Evolutionary conservation across 2,329 filamentous ascomycete genomes (phyloP).

Genomic region (Fusarium beomiforme): DNA sequence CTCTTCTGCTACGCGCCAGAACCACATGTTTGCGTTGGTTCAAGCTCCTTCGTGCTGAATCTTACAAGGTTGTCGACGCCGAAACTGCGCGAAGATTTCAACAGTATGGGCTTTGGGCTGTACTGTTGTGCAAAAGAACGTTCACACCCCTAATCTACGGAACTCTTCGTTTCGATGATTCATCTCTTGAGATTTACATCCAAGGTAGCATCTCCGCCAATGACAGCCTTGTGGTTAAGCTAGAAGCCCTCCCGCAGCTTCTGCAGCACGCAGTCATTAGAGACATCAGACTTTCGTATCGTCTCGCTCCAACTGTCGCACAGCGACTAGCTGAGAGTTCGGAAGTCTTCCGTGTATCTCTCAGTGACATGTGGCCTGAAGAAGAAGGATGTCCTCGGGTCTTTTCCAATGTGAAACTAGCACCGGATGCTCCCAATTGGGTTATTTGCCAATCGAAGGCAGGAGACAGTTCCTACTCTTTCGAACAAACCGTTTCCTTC

Average conservation of each 20-base stretch:
- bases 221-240: conserved; percentile 39
- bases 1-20: conserved; percentile 25
- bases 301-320: conserved; percentile 11
- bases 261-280: conserved; percentile 34
- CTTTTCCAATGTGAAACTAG: conserved; percentile 3
- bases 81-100: conserved; percentile 48
- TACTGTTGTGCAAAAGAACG: conserved; percentile 62
- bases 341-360: conserved; percentile 24
- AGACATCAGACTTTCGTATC: conserved; percentile 38
- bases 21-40: conserved; percentile 61
- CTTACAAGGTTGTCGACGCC: conserved; percentile 51
- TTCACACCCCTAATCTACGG: conserved; percentile 35
- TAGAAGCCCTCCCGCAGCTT: conserved; percentile 23
- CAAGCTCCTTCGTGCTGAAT: conserved; percentile 55
- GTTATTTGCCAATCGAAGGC: conserved; percentile 27
- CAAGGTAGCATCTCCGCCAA: conserved; percentile 39
- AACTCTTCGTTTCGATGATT: conserved; percentile 2
- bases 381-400: conserved; percentile 20
- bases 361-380: conserved; percentile 37
- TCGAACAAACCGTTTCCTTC: conserved; percentile 43
- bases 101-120: conserved; percentile 62
- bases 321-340: conserved; percentile 14
- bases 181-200: conserved; percentile 29
- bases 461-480: not conserved
- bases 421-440: conserved; percentile 7